Evolutionary conservation across 2,329 filamentous ascomycete species (phyloP).

Genomic region (Fusarium equiseti): DNA sequence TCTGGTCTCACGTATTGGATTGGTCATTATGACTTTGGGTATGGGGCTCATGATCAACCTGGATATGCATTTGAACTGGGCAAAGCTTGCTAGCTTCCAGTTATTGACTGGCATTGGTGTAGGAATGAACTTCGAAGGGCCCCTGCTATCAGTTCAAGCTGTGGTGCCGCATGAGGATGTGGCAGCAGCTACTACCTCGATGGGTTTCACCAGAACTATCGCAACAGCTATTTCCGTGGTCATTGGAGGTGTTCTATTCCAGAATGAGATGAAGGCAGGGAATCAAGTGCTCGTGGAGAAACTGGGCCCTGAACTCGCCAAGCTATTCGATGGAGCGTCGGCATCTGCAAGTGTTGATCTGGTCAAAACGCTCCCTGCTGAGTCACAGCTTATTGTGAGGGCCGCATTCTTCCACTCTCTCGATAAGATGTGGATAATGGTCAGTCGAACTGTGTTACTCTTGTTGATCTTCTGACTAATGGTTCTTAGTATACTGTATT

Average conservation of each 20-base stretch:
- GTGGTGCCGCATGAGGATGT: constrained; percentile 70
- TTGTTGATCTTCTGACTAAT: too few species aligned
- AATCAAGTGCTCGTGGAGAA: constrained; percentile 57
- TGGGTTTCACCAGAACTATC: constrained; percentile 72
- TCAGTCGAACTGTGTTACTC: constrained; percentile 4
- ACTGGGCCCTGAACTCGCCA: constrained; percentile 61
- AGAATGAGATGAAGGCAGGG: constrained; percentile 72
- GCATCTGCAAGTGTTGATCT: constrained; percentile 69
- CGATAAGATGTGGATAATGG: constrained; percentile 49
- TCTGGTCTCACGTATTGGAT: constrained; percentile 65
- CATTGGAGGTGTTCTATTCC: constrained; percentile 77
- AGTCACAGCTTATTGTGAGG: constrained; percentile 41
- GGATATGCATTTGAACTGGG: constrained; percentile 61
- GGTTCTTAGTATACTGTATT: constrained; percentile 39
- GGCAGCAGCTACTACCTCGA: constrained; percentile 71
- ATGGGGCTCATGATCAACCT: constrained; percentile 69
- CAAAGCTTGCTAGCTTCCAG: constrained; percentile 66
- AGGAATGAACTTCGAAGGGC: constrained; percentile 72
- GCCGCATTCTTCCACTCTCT: constrained; percentile 45
- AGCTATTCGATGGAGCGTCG: constrained; percentile 63
- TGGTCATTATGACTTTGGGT: constrained; percentile 68
- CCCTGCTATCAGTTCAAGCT: constrained; percentile 73
- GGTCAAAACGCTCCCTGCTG: constrained; percentile 51
- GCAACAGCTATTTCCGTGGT: constrained; percentile 74
- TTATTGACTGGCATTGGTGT: constrained; percentile 71